phyloP scores from a whole-genome alignment of 495 filamentous ascomycete species.

The Amorphotheca resinae region DNA sequence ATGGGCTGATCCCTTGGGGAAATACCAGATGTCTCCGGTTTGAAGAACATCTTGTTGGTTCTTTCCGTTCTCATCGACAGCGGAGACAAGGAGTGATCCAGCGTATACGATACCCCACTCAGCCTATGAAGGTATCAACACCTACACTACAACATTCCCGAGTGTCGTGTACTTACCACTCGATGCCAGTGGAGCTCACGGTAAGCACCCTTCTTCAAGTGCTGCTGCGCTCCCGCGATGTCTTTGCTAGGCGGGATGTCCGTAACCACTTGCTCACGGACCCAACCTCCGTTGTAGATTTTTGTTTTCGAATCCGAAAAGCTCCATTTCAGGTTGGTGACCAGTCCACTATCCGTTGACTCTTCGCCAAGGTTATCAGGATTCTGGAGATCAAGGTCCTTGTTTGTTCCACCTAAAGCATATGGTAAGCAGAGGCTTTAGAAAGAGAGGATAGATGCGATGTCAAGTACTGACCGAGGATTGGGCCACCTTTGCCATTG shows the following conservation, averaged over 20 bases:
- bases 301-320: slow-evolving; percentile 51
- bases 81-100: slow-evolving; percentile 43
- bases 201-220: slow-evolving; percentile 48
- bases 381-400: slow-evolving; percentile 42
- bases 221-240: slow-evolving; percentile 50
- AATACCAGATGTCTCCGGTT: slow-evolving; percentile 55
- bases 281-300: slow-evolving; percentile 49
- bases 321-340: slow-evolving; percentile 52
- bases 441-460: too few relatives aligned
- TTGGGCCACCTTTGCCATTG: slow-evolving; percentile 42
- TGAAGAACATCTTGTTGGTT: slow-evolving; percentile 42
- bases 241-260: slow-evolving; percentile 47
- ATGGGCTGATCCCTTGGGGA: slow-evolving; percentile 51
- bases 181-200: slow-evolving; percentile 57
- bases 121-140: slow-evolving; percentile 28
- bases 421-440: slow-evolving; percentile 5
- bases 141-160: background rate
- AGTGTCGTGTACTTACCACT: slow-evolving; percentile 34
- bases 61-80: slow-evolving; percentile 45
- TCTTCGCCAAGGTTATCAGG: slow-evolving; percentile 46
- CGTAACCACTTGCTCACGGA: slow-evolving; percentile 49
- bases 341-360: slow-evolving; percentile 44
- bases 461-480: slow-evolving; percentile 42
- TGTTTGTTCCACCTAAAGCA: slow-evolving; percentile 35
- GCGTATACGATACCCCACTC: slow-evolving; percentile 54